Conservation (phyloP, 2,329 filamentous ascomycete species). For the Penicillium brevicompactum region DNA sequence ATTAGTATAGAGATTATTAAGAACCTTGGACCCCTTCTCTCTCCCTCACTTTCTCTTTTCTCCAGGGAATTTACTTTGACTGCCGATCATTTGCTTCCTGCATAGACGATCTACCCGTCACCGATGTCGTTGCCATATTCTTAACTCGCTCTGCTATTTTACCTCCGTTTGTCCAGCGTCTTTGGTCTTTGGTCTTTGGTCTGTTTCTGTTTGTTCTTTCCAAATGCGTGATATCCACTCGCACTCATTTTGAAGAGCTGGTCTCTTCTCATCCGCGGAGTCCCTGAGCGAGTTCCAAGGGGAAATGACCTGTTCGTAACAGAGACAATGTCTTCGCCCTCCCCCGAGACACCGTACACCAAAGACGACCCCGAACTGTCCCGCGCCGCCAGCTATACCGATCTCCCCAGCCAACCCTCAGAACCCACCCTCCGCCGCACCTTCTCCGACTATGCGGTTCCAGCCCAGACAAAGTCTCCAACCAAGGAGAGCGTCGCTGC, state of each 20-base stretch:
- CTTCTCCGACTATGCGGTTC: conserved; percentile 52
- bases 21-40: not conserved
- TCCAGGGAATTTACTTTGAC: not conserved
- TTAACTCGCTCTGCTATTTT: not conserved
- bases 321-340: conserved; percentile 38
- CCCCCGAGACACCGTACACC: conserved; percentile 23
- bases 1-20: not conserved
- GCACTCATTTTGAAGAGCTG: conserved; percentile 40
- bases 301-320: conserved; percentile 34
- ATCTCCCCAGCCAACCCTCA: conserved; percentile 49
- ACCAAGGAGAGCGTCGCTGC: conserved; percentile 42
- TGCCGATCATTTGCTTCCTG: conserved; percentile 24
- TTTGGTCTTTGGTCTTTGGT: conserved; percentile 13
- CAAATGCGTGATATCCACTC: conserved; percentile 13
- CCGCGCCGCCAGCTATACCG: conserved; percentile 61
- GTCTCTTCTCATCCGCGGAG: conserved; percentile 36
- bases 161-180: conserved; percentile 5
- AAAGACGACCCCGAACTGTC: conserved; percentile 42
- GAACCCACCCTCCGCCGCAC: conserved; percentile 49
- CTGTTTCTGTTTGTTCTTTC: conserved; percentile 10
- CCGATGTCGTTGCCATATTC: conserved; percentile 10
- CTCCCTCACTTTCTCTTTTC: conserved; percentile 11
- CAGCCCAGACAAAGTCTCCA: conserved; percentile 39
- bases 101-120: conserved; percentile 18
- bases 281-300: conserved; percentile 2